phyloP scores from a whole-genome alignment of 2,329 filamentous ascomycete species.

The Penicillium concentricum region DNA sequence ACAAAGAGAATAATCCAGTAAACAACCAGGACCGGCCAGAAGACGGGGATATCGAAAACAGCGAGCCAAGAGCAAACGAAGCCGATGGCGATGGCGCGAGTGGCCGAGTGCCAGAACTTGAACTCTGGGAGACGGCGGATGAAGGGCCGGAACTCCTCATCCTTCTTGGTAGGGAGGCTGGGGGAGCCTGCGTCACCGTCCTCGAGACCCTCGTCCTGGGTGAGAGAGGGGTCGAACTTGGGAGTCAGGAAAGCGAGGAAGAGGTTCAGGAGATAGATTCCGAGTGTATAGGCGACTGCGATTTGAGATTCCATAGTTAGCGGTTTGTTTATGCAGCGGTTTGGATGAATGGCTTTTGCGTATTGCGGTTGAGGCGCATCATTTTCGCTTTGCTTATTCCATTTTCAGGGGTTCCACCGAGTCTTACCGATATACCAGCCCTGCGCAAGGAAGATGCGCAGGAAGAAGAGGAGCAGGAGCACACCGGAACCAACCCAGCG shows the following conservation, averaged over 20 bases:
- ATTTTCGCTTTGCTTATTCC: not conserved
- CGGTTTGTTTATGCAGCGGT: slow-evolving; percentile 1
- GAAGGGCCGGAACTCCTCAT: slow-evolving; percentile 97
- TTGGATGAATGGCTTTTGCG: not conserved
- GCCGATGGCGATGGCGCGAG: slow-evolving; percentile 76
- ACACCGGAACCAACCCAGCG: slow-evolving; percentile 83
- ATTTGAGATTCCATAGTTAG: slow-evolving; percentile 7
- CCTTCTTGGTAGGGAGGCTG: slow-evolving; percentile 82
- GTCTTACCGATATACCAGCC: slow-evolving; percentile 97
- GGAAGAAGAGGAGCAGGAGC: slow-evolving; percentile 75
- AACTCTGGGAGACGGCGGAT: slow-evolving; percentile 95
- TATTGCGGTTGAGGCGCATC: not conserved
- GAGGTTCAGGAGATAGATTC: slow-evolving; percentile 97
- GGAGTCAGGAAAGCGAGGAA: slow-evolving; percentile 98
- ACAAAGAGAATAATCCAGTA: slow-evolving; percentile 98
- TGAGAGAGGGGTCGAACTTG: slow-evolving; percentile 97
- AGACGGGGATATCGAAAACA: slow-evolving; percentile 94
- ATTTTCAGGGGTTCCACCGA: not conserved
- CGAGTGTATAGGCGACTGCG: slow-evolving; percentile 90
- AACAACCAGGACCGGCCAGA: slow-evolving; percentile 97
- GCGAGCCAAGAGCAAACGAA: slow-evolving; percentile 91
- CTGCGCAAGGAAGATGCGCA: slow-evolving; percentile 86
- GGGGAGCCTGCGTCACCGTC: slow-evolving; percentile 73
- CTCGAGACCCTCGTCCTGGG: slow-evolving; percentile 94
- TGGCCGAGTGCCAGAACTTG: slow-evolving; percentile 99